Evolutionary conservation across 2,329 filamentous ascomycete genomes (phyloP).

Genomic region (Penicillium sp.): DNA sequence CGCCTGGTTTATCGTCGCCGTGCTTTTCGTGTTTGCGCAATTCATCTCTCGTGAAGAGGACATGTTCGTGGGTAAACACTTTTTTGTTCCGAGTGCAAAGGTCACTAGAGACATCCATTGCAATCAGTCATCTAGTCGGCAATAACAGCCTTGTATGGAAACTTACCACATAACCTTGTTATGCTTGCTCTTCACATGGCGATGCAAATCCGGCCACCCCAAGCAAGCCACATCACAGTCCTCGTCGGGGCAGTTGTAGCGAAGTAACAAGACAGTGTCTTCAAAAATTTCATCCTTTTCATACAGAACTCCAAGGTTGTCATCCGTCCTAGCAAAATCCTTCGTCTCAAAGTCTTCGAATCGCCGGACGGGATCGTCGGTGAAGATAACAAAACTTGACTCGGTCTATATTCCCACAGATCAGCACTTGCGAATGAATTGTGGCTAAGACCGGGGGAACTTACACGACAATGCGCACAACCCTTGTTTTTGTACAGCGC

Average conservation of each 20-base stretch:
- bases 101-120: slow-evolving; percentile 55
- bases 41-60: slow-evolving; percentile 79
- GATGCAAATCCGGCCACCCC: slow-evolving; percentile 75
- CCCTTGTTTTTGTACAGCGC: slow-evolving; percentile 95
- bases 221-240: slow-evolving; percentile 84
- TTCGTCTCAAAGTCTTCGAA: slow-evolving; percentile 77
- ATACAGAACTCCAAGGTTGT: slow-evolving; percentile 88
- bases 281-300: slow-evolving; percentile 86
- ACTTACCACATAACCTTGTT: slow-evolving; percentile 78
- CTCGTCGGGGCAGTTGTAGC: slow-evolving; percentile 90
- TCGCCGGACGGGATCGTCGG: slow-evolving; percentile 76
- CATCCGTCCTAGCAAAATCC: slow-evolving; percentile 77
- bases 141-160: not conserved
- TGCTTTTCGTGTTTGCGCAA: slow-evolving; percentile 84
- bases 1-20: slow-evolving; percentile 87
- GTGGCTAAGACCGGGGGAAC: slow-evolving; percentile 32
- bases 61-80: slow-evolving; percentile 97
- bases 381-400: slow-evolving; percentile 78
- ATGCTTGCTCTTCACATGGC: slow-evolving; percentile 80
- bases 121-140: slow-evolving; percentile 10
- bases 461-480: slow-evolving; percentile 90
- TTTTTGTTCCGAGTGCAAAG: slow-evolving; percentile 94
- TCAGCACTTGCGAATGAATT: slow-evolving; percentile 8
- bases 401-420: slow-evolving; percentile 37
- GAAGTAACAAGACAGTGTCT: slow-evolving; percentile 81